phyloP scores from a whole-genome alignment of 2,329 filamentous ascomycete species.

The Alternaria burnsii region DNA sequence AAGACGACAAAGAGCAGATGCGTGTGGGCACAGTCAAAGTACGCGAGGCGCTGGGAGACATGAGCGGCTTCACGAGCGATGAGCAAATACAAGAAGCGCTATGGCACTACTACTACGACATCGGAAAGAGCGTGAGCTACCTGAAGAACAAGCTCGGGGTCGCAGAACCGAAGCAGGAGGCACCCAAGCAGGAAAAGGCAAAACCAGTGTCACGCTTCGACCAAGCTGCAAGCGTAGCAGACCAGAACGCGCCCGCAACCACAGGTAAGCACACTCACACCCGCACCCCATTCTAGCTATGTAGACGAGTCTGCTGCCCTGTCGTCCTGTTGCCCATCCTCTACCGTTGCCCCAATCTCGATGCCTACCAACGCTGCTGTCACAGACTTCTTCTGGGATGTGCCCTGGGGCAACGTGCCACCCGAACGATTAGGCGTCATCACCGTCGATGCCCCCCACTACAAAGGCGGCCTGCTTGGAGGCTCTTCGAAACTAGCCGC shows the following conservation, averaged over 20 bases:
- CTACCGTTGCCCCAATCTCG: constrained; percentile 45
- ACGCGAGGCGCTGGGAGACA: constrained; percentile 67
- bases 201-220: constrained; percentile 52
- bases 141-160: constrained; percentile 66
- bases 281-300: constrained; percentile 22
- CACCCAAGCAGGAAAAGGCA: constrained; percentile 53
- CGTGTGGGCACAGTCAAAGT: constrained; percentile 72
- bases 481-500: constrained; percentile 89
- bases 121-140: constrained; percentile 84
- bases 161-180: constrained; percentile 34
- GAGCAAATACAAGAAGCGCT: constrained; percentile 86
- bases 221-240: constrained; percentile 52
- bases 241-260: constrained; percentile 50
- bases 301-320: constrained; percentile 18
- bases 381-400: constrained; percentile 77
- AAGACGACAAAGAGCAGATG: constrained; percentile 61
- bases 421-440: constrained; percentile 68
- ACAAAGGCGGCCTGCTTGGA: constrained; percentile 76
- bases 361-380: constrained; percentile 28
- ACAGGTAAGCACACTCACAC: constrained; percentile 56
- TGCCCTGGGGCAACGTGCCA: constrained; percentile 84
- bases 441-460: constrained; percentile 67
- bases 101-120: constrained; percentile 96
- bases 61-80: constrained; percentile 66
- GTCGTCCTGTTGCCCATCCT: constrained; percentile 23